These are phyloP conservation scores for Crithidia mellificae DNA, from an alignment of 208 protist genomes.

Conservation along the genomic window DNA sequence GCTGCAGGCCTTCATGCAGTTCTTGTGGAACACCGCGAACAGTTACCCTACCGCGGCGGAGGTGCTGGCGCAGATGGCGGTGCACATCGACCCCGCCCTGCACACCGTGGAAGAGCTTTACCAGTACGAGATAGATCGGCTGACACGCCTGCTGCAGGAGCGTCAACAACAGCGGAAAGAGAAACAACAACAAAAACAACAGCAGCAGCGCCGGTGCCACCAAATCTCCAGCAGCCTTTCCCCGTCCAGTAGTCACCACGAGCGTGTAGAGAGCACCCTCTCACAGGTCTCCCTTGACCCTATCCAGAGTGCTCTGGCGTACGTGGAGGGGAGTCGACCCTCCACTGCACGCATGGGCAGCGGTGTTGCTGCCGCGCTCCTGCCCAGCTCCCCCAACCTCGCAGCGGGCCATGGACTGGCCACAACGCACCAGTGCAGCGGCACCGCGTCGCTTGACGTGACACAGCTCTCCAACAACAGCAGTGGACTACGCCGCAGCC, in stretches of 20 bases:
- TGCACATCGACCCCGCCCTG: constrained; percentile 12
- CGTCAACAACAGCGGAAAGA: constrained; percentile 2
- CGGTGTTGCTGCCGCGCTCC: not conserved
- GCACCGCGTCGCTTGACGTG: not conserved
- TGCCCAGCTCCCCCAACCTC: not conserved
- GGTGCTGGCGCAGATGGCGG: constrained; percentile 17
- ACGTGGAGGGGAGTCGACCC: not conserved
- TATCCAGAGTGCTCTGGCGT: not conserved
- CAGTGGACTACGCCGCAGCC: not conserved
- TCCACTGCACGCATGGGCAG: not conserved
- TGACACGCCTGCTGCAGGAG: constrained; percentile 19
- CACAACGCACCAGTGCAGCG: not conserved
- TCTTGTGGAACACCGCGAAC: constrained; percentile 26
- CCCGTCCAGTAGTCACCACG: not conserved
- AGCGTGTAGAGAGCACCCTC: not conserved
- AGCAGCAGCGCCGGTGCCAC: not conserved
- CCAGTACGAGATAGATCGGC: constrained; percentile 23
- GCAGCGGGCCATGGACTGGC: constrained; percentile 1
- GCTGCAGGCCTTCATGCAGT: constrained; percentile 18
- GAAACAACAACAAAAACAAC: no score
- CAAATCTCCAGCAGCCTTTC: not conserved
- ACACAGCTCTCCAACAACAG: not conserved
- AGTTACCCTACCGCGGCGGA: constrained; percentile 3
- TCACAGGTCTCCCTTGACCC: not conserved
- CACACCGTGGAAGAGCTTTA: constrained; percentile 22